Conservation (phyloP, 495 filamentous ascomycete genomes). For the Aspergillus biplanus region DNA sequence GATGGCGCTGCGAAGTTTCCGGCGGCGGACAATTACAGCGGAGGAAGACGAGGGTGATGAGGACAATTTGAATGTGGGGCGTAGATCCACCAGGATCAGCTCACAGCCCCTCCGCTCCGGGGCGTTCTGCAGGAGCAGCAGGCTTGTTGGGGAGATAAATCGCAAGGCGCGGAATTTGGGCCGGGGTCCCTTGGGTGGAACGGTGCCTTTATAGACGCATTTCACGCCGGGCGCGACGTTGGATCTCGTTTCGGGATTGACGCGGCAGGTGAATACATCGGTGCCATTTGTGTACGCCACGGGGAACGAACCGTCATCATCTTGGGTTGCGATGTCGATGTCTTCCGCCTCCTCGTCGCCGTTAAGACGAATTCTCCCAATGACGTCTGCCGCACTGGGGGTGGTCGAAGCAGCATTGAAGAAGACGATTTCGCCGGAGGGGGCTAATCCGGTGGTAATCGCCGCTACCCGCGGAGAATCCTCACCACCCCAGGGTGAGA, state of each 20-base stretch:
- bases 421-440: slow-evolving; percentile 75
- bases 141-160: slow-evolving; percentile 64
- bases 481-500: slow-evolving; percentile 63
- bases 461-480: slow-evolving; percentile 64
- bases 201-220: slow-evolving; percentile 54
- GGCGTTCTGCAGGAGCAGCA: slow-evolving; percentile 56
- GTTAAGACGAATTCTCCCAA: slow-evolving; percentile 66
- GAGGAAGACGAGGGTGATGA: slow-evolving; percentile 7
- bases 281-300: slow-evolving; percentile 80
- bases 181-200: slow-evolving; percentile 54
- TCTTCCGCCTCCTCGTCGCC: slow-evolving; percentile 76
- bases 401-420: slow-evolving; percentile 64
- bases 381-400: slow-evolving; percentile 59
- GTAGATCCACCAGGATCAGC: slow-evolving; percentile 65
- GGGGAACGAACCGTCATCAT: slow-evolving; percentile 59
- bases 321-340: slow-evolving; percentile 70
- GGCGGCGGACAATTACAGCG: slow-evolving; percentile 53
- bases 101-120: slow-evolving; percentile 65
- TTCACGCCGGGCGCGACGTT: slow-evolving; percentile 58
- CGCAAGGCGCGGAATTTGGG: slow-evolving; percentile 69
- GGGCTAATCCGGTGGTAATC: slow-evolving; percentile 73
- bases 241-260: slow-evolving; percentile 42
- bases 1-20: slow-evolving; percentile 58
- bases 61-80: slow-evolving; percentile 17
- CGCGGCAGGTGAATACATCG: slow-evolving; percentile 61